Evolutionary conservation across 2,329 filamentous ascomycete species (phyloP), one percentile per base, ranked within the genome.

Genomic region (Fusarium graminum): DNA sequence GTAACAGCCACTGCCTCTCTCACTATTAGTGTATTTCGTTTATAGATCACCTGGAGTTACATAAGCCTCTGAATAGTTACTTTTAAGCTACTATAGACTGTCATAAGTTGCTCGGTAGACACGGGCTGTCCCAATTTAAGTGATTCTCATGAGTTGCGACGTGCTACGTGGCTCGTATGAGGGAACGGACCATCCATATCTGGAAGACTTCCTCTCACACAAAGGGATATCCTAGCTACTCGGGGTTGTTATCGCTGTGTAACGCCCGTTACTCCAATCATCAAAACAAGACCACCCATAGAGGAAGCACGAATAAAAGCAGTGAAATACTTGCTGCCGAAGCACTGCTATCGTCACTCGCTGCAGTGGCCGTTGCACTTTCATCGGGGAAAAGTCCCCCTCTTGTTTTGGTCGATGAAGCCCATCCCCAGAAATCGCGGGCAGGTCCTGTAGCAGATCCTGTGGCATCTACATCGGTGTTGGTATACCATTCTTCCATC

Each of bases 401-500:
- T 56, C 46, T 52, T 3, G 7, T 6, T 6, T 17, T 34, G 12
- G 32, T 55, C 4, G 7, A 10, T 3, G 54, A 14, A n/a, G 13
- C 3, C 50, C 50, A 46, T 13, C 54, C 51, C 54, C 54, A 58
- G 14, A 54, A 19, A 8, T 54, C 26, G 5, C 9, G 2, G 13
- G 13, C 6, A 7, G 53, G 30, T 13, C 16, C 42, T 10, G 26
- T n/a, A 1, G 53, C 39, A 34, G 32, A 22, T 22, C 22, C 22
- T 22, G 22, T 22, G 4, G 29, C 40, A 22, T 40, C 28, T 4
- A 5, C 17, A 3, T 40, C 52, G 6, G 55, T 59, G 3, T 52
- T 52, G 0, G 55, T 59, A 7, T 26, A 59, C 55, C 55, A 59
- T 1, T 58, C 52, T 3, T 32, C 30, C 19, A 59, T 38, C 0